Evolutionary conservation across 179 eudicot species (phyloP).

Genomic region (Spergularia azorica): DNA sequence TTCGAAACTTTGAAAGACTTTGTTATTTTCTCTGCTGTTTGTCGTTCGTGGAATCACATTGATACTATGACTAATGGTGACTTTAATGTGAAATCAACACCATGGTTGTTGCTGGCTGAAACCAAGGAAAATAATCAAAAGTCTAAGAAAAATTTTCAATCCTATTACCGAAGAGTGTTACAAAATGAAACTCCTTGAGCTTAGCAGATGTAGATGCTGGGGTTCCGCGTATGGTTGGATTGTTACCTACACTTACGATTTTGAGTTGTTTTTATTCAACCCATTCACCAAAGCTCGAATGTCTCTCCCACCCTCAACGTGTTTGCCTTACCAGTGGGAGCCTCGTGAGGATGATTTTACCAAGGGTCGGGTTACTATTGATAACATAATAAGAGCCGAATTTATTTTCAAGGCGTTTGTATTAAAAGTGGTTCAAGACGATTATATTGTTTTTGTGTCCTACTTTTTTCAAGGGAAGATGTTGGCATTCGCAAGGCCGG

Average conservation of each 20-base stretch:
- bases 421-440: not conserved
- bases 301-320: not conserved
- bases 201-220: not conserved
- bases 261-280: not conserved
- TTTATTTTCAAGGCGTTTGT: not conserved
- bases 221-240: not conserved
- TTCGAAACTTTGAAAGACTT: too few relatives aligned
- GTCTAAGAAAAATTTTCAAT: not conserved
- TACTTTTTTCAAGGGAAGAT: too few relatives aligned
- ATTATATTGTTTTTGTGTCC: not conserved
- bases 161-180: not conserved
- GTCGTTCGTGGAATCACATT: too few relatives aligned
- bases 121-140: too few relatives aligned
- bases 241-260: not conserved
- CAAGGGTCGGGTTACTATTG: too few relatives aligned
- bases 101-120: not conserved
- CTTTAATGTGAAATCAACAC: too few relatives aligned
- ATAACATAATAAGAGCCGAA: too few relatives aligned
- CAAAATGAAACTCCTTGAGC: not conserved
- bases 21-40: too few relatives aligned
- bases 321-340: not conserved
- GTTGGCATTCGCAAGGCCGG: not conserved
- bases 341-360: too few relatives aligned
- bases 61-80: too few relatives aligned
- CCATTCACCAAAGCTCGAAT: not conserved